Evolutionary conservation across 129 eudicot species (phyloP), one percentile per base, ranked within the genome.

Genomic region (Pulicaria dysenterica): DNA sequence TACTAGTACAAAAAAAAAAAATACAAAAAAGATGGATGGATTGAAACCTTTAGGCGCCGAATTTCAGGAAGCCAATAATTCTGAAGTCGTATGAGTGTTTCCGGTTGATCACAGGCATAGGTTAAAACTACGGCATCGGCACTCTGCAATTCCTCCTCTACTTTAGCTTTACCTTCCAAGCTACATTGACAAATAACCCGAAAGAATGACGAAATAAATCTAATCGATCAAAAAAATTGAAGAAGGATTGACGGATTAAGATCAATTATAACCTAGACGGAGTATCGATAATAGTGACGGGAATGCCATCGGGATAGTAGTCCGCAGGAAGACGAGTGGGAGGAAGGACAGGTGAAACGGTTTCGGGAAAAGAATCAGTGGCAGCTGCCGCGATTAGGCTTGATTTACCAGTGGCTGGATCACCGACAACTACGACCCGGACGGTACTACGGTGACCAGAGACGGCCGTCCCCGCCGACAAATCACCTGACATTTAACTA

Each of bases 41-140:
- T 64, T 56, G 46, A 39, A 68, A 94, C 99, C 99, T 90, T 90
- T 48, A 94, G 67, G 43, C 97, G 86, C 53, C 97, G 86, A 76
- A 94, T 83, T 78, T 94, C 99, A 15, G 84, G 91, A 81, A 94
- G 97, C 99, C 99, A 94, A 73, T 74, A 90, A 31, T 81, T 73
- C 73, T 84, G 85, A 56, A 94, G 69, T 34, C 84, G 89, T 70
- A 68, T 64, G 15, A 94, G 83, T 4, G 99, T 84, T 31, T 80
- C 84, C 61, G 89, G 87, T 73, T 83, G 91, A 86, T 94, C 99
- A 63, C 96, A 94, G 8, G 99, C 97, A 67, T 94, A 90, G 7
- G 99, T 94, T 56, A 94, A 51, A 53, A 94, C 96, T 0, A 90
- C 86, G 3, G 96, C 89, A 83, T 94, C 99, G 4, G 99, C 97